phyloP scores from a whole-genome alignment of 169 alveolate species.

The Babesia bigemina region DNA sequence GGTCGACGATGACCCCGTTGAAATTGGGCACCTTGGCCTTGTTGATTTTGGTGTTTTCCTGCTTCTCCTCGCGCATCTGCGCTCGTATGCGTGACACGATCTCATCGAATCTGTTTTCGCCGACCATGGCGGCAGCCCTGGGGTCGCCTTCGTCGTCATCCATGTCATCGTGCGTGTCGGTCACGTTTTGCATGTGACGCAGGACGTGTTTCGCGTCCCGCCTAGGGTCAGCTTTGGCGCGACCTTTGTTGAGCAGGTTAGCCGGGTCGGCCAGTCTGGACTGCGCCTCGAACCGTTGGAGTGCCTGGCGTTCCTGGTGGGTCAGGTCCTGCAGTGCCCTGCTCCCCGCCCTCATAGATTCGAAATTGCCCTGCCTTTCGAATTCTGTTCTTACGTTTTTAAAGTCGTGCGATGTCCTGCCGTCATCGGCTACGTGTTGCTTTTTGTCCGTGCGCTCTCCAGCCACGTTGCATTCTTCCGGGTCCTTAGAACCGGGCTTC shows the following conservation, averaged over 20 bases:
- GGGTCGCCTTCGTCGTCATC: constrained; percentile 24
- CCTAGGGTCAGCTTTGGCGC: constrained; percentile 69
- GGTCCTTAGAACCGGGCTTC: not conserved
- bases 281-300: constrained; percentile 68
- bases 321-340: constrained; percentile 71
- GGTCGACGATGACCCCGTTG: constrained; percentile 74
- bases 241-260: constrained; percentile 63
- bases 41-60: constrained; percentile 67
- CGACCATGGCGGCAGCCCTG: constrained; percentile 36
- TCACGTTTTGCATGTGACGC: constrained; percentile 26
- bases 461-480: not conserved
- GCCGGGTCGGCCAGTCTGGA: constrained; percentile 67
- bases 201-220: constrained; percentile 73
- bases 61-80: constrained; percentile 72
- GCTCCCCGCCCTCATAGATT: constrained; percentile 38
- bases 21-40: constrained; percentile 75
- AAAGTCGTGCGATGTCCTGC: constrained; percentile 42
- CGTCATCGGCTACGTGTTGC: not conserved
- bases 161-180: not conserved
- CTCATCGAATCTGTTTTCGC: constrained; percentile 74
- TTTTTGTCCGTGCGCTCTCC: not conserved
- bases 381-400: not conserved
- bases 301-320: constrained; percentile 72
- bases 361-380: constrained; percentile 32
- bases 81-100: constrained; percentile 77